A percentile compares a stretch with the other conserved stretches of the same genome.
phyloP scores from a whole-genome alignment of 1,284 basidiomycete species.

The Ustilago cynodontis region DNA sequence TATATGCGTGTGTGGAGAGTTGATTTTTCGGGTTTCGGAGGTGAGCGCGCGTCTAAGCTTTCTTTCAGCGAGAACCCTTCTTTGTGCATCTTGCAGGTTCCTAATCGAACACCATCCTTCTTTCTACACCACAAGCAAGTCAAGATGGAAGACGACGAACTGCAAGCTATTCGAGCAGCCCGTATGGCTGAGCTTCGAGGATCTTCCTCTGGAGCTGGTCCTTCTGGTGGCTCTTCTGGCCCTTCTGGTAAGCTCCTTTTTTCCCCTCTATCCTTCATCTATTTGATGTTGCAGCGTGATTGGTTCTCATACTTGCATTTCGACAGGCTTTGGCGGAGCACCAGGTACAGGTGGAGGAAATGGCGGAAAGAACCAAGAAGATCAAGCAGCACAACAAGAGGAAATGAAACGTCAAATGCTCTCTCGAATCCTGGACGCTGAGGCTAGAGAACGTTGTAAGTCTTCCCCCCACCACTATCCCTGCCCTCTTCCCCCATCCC shows the following conservation, averaged over 20 bases:
- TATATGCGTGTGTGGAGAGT: not conserved
- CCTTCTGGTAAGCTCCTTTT: conserved; percentile 20
- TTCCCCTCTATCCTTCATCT: not conserved
- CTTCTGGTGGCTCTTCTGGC: conserved; percentile 25
- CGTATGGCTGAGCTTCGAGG: conserved; percentile 66
- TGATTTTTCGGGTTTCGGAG: conserved; percentile 11
- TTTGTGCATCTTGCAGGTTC: not conserved
- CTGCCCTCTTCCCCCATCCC: not conserved
- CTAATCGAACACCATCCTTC: conserved; percentile 16
- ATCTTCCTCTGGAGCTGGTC: conserved; percentile 23
- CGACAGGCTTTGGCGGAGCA: conserved; percentile 19
- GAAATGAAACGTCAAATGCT: conserved; percentile 77
- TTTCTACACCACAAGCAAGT: not conserved
- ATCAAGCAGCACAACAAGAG: conserved; percentile 69
- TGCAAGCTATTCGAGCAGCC: conserved; percentile 68
- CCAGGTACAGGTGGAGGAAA: conserved; percentile 61
- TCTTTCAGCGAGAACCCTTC: not conserved
- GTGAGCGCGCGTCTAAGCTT: not conserved
- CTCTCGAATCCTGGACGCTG: conserved; percentile 85
- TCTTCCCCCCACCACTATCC: conserved; percentile 36
- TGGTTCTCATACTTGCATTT: not conserved
- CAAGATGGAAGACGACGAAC: conserved; percentile 69
- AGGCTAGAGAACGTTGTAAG: conserved; percentile 91
- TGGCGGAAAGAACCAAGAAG: conserved; percentile 69
- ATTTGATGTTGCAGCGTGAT: not conserved